Evolutionary conservation across 176 grass and related monocot genomes (phyloP), one percentile per base, ranked within the genome.

Genomic region (Zoysia pacifica): DNA sequence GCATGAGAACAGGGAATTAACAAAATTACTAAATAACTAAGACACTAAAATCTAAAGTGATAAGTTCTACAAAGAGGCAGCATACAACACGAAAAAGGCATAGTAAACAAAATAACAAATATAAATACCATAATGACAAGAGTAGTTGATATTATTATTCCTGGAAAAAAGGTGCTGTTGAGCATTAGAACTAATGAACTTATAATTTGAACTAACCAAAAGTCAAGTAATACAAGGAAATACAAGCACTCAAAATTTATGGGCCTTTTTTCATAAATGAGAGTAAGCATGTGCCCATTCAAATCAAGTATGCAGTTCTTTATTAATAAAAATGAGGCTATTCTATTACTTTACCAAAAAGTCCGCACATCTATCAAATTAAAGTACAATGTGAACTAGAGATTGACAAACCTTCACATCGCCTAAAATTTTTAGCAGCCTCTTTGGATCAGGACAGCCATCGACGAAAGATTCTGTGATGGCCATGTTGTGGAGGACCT

Each of bases 401-500:
- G 48, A 70, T 80, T 89, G 14, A 81, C 74, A 75, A 65, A 99
- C 92, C 89, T 99, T 99, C 80, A 94, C 85, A 61, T 84, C 93
- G 66, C 76, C 82, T 62, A 98, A 69, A 47, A 93, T 86, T 82
- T 85, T 76, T 67, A 98, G 86, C 10, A 98, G 64, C 42, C 79
- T 98, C 76, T 81, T 94, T 85, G 91, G 90, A 83, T 95, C 84
- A 70, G 87, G 75, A 87, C 90, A 91, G 59, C 81, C 83, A 77
- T 98, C 88, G 70, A 75, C 75, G 82, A 89, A 91, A 69, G 81
- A 95, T 80, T 98, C 79, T 13, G 96, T 70, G 69, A 98, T 90
- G 48, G 86, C 86, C 87, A 98, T 98, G 74, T 98, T 98, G 84
- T 98, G 96, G 69, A 95, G 81, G 69, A 95, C 86, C 96, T 98